Evolutionary conservation across 2,329 filamentous ascomycete species (phyloP), one percentile per base, ranked within the genome.

Genomic region (Cordyceps farinosa): DNA sequence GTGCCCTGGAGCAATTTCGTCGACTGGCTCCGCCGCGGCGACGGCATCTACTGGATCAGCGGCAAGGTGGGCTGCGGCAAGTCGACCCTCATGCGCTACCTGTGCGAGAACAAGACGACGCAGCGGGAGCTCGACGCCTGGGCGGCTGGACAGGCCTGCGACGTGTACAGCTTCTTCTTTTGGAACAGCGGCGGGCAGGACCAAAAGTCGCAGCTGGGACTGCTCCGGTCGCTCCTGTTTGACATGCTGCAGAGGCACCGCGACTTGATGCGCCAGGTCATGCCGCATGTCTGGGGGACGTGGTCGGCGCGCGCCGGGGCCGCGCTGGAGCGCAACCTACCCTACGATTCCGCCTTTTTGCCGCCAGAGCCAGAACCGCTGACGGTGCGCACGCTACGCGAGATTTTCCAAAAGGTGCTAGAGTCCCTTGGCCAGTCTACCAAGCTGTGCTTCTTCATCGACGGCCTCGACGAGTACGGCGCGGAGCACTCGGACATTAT

Each of bases 41-140:
- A 61, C 34, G 66, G 65, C 2, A 53, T 72, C 1, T 76, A 70
- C 63, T 74, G 73, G 67, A 70, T 78, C 27, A 69, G 67, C 30
- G 77, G 78, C 6, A 79, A 78, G 58, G 68, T 75, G 0, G 76
- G 77, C 4, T 72, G 73, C 2, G 77, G 76, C 0, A 79, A 78
- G 61, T 78, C 76, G 1, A 78, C 75, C 1, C 63, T 78, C 34
- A 75, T 78, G 74, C 76, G 75, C 40, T 74, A 70, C 48, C 59
- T 77, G 7, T 64, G 40, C 32, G 61, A 68, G 6, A 38, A 71
- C 54, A 3, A 34, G 1, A 38, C 55, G 0, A 74, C 72, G 0
- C 34, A 29, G 1, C 5, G 63, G 1, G 45, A 53, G 6, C 62
- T 76, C 2, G 15, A 64, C 17, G 3, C 27, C 1, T 79, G 76